phyloP scores from a whole-genome alignment of 2,329 filamentous ascomycete species.

The Escovopsis weberi region DNA sequence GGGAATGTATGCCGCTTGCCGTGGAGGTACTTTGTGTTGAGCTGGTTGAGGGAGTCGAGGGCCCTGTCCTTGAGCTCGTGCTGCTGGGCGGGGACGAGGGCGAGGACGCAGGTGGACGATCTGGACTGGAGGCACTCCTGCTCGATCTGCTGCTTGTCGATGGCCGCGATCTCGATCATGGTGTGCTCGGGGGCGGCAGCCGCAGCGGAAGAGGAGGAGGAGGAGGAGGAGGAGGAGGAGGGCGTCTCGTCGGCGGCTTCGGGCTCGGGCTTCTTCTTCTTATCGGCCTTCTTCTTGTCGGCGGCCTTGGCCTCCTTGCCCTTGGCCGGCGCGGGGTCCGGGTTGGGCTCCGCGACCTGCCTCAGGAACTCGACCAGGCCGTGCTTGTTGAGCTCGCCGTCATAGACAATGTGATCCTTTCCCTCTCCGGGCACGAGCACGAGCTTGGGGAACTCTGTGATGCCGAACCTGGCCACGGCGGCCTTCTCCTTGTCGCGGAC shows the following conservation, averaged over 20 bases:
- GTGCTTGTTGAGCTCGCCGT: slow-evolving; percentile 75
- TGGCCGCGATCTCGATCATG: slow-evolving; percentile 48
- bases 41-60: slow-evolving; percentile 51
- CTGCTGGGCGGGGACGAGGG: slow-evolving; percentile 44
- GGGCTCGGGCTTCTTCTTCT: slow-evolving; percentile 14
- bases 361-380: slow-evolving; percentile 70
- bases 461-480: slow-evolving; percentile 57
- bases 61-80: slow-evolving; percentile 40
- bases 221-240: slow-evolving; percentile 9
- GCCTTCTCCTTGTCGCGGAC: slow-evolving; percentile 66
- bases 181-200: slow-evolving; percentile 12
- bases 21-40: slow-evolving; percentile 60
- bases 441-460: slow-evolving; percentile 66
- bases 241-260: slow-evolving; percentile 18
- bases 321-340: slow-evolving; percentile 42
- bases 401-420: slow-evolving; percentile 55
- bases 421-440: slow-evolving; percentile 62
- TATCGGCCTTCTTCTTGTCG: slow-evolving; percentile 18
- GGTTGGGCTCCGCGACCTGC: slow-evolving; percentile 64
- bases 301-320: slow-evolving; percentile 19
- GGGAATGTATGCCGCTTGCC: slow-evolving; percentile 61
- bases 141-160: slow-evolving; percentile 49
- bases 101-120: slow-evolving; percentile 71
- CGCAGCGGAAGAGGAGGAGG: slow-evolving; percentile 14
- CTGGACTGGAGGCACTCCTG: slow-evolving; percentile 60